Conservation (phyloP, 208 protist species). For the Herpetomonas samuelpessoai region DNA sequence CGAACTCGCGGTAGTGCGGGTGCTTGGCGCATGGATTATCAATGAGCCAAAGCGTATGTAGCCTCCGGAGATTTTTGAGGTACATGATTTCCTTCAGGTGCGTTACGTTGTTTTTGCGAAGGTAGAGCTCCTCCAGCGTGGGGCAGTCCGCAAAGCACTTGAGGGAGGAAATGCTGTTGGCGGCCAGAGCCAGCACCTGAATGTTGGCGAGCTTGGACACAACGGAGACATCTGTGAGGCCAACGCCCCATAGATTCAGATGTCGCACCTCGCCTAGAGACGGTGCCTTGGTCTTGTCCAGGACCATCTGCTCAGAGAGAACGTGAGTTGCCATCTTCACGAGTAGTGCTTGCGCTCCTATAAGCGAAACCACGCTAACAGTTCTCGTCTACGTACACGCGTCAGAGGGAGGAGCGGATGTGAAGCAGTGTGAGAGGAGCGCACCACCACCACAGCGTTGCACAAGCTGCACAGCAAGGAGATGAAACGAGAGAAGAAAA, state of each 20-base stretch:
- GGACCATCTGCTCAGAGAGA: conserved; percentile 79
- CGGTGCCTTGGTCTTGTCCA: conserved; percentile 84
- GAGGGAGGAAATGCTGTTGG: conserved; percentile 83
- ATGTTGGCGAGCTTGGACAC: conserved; percentile 69
- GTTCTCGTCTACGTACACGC: too few species aligned
- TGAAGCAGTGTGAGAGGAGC: too few species aligned
- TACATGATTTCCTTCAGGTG: conserved; percentile 73
- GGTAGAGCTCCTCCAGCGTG: conserved; percentile 86
- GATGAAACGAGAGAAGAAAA: conserved; percentile 3
- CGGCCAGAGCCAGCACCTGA: conserved; percentile 81
- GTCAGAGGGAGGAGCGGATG: too few species aligned
- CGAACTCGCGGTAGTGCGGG: conserved; percentile 82
- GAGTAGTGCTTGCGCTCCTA: too few species aligned
- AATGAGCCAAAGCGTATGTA: conserved; percentile 90
- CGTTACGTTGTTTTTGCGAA: conserved; percentile 90
- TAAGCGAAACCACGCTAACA: too few species aligned
- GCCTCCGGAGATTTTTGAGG: conserved; percentile 58
- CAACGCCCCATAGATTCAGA: conserved; percentile 90
- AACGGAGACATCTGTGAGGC: conserved; percentile 78
- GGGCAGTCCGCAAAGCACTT: conserved; percentile 63
- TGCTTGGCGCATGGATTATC: conserved; percentile 91
- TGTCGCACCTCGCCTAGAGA: conserved; percentile 79
- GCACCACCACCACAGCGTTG: too few species aligned
- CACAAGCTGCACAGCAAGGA: too few species aligned
- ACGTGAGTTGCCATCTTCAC: conserved; percentile 13